Base-by-base conservation (phyloP, 805 yeast genomes). In the Saccharomycopsis vini region DNA sequence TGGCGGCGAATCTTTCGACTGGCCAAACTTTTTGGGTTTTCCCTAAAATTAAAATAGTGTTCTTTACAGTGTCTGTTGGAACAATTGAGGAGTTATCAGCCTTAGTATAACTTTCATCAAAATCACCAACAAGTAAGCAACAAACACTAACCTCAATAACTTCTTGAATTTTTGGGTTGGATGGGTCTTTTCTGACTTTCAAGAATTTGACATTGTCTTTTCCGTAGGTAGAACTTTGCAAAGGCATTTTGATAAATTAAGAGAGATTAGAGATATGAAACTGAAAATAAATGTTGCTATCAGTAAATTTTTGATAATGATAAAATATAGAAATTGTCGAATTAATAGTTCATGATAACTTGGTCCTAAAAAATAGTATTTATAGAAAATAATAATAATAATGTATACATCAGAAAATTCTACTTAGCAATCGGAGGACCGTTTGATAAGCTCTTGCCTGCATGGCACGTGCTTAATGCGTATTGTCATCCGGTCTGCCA, bases 31-130 rank as follows among this genome's bases (percentile, higher is more conserved):
- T 85, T 40, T 76, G 72, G 57, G 73, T 79, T 64, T 82, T 84
- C 52, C 95, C 96, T 52, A 84, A 80, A 28, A 89, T 72, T 59
- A 83, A 71, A 51, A 85, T 77, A 41, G 95, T 88, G 71, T 88
- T 88, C 64, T 88, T 88, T 44, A 87, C 88, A 1, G 95, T 86
- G 63, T 88, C 95, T 6, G 97, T 89, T 47, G 97, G 96, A 40
- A 89, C 94, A 56, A 89, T 79, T n/a, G 83, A 75, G 2, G 83
- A 59, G 67, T 89, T 89, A 65, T 89, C 94, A 31, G 95, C 96
- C 46, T 80, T 57, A 40, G 95, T 89, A 69, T 84, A 89, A 3
- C 95, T 79, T 24, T 67, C 64, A 50, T 83, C 95, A 56, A 89
- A 79, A 45, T 71, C 74, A 50, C 97, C 97, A 53, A 73, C 78